phyloP scores from a whole-genome alignment of 176 grass and related monocot species.

The Hordeum marinum region DNA sequence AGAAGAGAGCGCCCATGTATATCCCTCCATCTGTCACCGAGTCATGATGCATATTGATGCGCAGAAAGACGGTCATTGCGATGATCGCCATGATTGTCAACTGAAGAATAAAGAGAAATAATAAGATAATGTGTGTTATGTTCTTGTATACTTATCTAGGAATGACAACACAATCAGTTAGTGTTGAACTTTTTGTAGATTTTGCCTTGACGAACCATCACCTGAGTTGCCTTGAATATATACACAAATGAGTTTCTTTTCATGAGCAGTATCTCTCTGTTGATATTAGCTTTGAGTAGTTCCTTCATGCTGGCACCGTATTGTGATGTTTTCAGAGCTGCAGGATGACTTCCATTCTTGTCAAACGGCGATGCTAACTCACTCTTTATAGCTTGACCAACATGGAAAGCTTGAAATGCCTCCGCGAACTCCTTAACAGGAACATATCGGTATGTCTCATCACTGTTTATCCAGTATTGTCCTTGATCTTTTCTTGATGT shows the following conservation, averaged over 20 bases:
- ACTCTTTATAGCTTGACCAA: conserved; percentile 31
- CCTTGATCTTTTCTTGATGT: conserved; percentile 82
- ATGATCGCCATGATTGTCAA: conserved; percentile 44
- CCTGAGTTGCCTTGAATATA: conserved; percentile 60
- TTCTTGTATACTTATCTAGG: neutral
- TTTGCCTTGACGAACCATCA: conserved; percentile 28
- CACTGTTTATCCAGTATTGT: conserved; percentile 66
- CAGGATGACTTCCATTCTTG: conserved; percentile 58
- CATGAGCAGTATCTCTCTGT: conserved; percentile 67
- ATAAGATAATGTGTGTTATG: neutral
- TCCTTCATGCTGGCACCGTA: conserved; percentile 62
- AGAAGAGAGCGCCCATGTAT: conserved; percentile 73
- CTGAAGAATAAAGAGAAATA: conserved; percentile 18
- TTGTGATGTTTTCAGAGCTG: conserved; percentile 52
- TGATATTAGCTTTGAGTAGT: conserved; percentile 59
- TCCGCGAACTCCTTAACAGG: conserved; percentile 68
- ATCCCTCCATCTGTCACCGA: conserved; percentile 28
- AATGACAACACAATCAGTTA: neutral
- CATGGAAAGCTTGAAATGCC: conserved; percentile 63
- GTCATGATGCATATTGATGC: conserved; percentile 54
- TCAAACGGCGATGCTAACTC: conserved; percentile 61
- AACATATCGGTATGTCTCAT: conserved; percentile 55
- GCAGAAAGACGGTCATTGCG: conserved; percentile 72
- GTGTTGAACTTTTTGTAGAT: neutral
- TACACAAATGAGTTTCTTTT: conserved; percentile 75